These are phyloP conservation scores for Colletotrichum tropicicola DNA, from an alignment of 2,329 filamentous ascomycete species.

Conservation along the genomic window DNA sequence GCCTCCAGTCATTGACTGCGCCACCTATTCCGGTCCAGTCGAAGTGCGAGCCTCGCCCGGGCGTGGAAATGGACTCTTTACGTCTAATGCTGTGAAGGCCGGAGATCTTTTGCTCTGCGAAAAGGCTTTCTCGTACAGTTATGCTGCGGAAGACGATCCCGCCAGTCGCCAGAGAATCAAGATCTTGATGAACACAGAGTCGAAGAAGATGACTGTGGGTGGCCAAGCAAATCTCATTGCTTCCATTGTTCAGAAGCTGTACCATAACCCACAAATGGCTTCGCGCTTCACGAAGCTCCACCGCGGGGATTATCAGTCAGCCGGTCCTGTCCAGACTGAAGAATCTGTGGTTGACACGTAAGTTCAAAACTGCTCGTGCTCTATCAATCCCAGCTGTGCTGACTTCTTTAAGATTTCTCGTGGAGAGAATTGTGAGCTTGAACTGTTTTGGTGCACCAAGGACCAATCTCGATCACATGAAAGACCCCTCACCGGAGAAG, in stretches of 20 bases:
- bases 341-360: slow-evolving; percentile 55
- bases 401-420: slow-evolving; percentile 49
- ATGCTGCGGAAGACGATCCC: slow-evolving; percentile 32
- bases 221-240: slow-evolving; percentile 50
- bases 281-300: neutral
- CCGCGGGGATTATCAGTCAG: slow-evolving; percentile 37
- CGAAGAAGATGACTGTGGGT: slow-evolving; percentile 42
- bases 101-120: slow-evolving; percentile 65
- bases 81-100: slow-evolving; percentile 52
- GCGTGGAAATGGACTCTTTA: slow-evolving; percentile 61
- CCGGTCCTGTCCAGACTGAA: slow-evolving; percentile 42
- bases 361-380: slow-evolving; percentile 35
- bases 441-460: slow-evolving; percentile 52
- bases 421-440: slow-evolving; percentile 49
- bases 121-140: slow-evolving; percentile 60
- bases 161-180: slow-evolving; percentile 27
- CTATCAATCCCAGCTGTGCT: neutral
- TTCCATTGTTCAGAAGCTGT: slow-evolving; percentile 54
- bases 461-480: slow-evolving; percentile 1
- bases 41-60: slow-evolving; percentile 47
- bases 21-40: slow-evolving; percentile 53
- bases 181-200: slow-evolving; percentile 48
- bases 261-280: slow-evolving; percentile 39
- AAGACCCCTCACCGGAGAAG: neutral
- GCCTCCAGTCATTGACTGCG: slow-evolving; percentile 55